Percentiles rank a stretch among this genome's conserved stretches.
Conservation (phyloP, 2,329 filamentous ascomycete species). For the Xylaria arbuscula region DNA sequence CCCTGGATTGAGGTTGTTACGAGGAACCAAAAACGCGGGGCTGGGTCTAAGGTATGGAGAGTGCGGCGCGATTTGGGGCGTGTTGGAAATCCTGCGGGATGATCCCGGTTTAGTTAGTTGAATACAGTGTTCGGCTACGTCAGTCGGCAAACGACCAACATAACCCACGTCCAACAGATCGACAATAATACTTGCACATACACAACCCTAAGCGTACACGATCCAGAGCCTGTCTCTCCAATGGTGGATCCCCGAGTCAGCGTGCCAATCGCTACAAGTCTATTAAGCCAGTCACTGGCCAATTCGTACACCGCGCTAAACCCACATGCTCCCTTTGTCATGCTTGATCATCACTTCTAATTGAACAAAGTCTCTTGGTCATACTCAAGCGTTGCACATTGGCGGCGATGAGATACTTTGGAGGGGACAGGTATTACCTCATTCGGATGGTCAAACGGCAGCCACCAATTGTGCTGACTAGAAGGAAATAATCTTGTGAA, state of each 20-base stretch:
- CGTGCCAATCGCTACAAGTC: slow-evolving; percentile 1
- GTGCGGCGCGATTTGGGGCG: slow-evolving; percentile 70
- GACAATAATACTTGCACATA: slow-evolving; percentile 10
- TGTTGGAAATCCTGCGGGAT: slow-evolving; percentile 25
- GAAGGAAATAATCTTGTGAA: slow-evolving; percentile 12
- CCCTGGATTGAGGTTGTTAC: slow-evolving; percentile 71
- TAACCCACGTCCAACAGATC: slow-evolving; percentile 6
- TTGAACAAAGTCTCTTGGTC: slow-evolving; percentile 24
- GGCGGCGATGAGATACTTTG: neutral
- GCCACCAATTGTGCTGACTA: slow-evolving; percentile 9
- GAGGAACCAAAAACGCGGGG: slow-evolving; percentile 65
- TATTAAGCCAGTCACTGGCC: slow-evolving; percentile 15
- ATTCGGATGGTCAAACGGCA: slow-evolving; percentile 3
- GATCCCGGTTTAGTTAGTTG: slow-evolving; percentile 18
- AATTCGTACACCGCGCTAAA: slow-evolving; percentile 28
- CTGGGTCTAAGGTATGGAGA: slow-evolving; percentile 71
- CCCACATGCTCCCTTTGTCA: slow-evolving; percentile 36
- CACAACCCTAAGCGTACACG: slow-evolving; percentile 14
- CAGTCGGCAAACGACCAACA: slow-evolving; percentile 6
- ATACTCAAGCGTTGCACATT: slow-evolving; percentile 25
- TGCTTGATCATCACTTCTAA: slow-evolving; percentile 41
- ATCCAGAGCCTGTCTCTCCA: no score
- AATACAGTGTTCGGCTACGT: slow-evolving; percentile 21
- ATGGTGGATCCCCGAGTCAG: neutral
- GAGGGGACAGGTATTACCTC: slow-evolving; percentile 6